Percentiles rank a stretch among this genome's conserved stretches.
These are phyloP conservation scores for Raphidocelis subcapitata DNA, from an alignment of 139 green algal species.

Conservation along the genomic window DNA sequence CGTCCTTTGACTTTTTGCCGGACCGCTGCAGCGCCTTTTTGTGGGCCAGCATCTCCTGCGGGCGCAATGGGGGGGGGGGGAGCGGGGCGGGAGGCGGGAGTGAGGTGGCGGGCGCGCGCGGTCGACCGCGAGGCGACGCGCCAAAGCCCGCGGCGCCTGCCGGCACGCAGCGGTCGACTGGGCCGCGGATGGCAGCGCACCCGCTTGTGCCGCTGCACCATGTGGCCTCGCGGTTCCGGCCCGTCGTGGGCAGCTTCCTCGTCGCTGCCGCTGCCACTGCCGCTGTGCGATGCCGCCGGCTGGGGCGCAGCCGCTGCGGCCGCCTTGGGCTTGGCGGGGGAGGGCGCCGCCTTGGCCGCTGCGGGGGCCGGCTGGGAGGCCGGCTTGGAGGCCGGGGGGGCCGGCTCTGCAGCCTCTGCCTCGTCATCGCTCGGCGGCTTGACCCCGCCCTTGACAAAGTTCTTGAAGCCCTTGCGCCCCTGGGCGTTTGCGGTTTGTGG, in stretches of 20 bases:
- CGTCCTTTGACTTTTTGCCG: slow-evolving; percentile 81
- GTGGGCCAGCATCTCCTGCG: slow-evolving; percentile 68
- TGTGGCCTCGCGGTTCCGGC: slow-evolving; percentile 58
- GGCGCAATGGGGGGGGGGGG: not conserved
- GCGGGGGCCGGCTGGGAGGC: too few species aligned
- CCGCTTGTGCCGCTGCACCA: slow-evolving; percentile 79
- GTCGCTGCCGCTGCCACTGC: slow-evolving; percentile 1
- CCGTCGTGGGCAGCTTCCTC: not conserved
- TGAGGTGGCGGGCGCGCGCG: too few species aligned
- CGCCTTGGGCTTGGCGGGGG: not conserved
- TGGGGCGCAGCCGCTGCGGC: not conserved
- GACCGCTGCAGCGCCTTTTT: slow-evolving; percentile 73
- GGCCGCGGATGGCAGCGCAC: slow-evolving; percentile 23
- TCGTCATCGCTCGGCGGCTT: not conserved
- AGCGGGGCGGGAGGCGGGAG: too few species aligned
- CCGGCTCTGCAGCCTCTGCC: too few species aligned
- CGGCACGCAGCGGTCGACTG: not conserved
- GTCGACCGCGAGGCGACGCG: too few species aligned
- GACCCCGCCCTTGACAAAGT: slow-evolving; percentile 10
- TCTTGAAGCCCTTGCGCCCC: slow-evolving; percentile 27
- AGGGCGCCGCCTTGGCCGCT: too few species aligned
- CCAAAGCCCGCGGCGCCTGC: too few species aligned
- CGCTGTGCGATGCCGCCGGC: not conserved
- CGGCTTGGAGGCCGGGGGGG: too few species aligned
- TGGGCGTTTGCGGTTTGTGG: too few species aligned